Base-by-base conservation (phyloP, 2,329 filamentous ascomycete genomes). In the Colletotrichum sidae region DNA sequence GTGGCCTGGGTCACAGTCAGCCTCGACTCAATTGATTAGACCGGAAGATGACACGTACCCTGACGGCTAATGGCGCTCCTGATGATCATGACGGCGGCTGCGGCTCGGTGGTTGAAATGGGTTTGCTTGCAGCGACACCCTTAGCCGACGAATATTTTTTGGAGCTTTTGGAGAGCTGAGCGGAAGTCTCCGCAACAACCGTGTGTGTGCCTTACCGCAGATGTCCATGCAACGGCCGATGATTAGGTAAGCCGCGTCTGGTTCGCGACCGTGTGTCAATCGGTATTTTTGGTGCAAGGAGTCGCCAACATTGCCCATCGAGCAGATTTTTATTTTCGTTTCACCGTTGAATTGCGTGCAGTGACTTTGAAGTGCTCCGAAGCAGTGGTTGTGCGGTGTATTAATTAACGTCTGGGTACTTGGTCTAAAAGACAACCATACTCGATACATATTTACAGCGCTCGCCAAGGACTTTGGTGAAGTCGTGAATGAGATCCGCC, bases 51-150 rank as follows among this genome's bases (percentile, higher is more conserved):
- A 55, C 65, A 71, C 81, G 72, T 77, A 88, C 86, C 82, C 75
- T 86, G 80, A 83, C 85, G 85, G 75, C 82, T 76, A 57, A 79
- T 79, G 69, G 80, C 76, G 73, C 81, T 87, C 79, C 85, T 83
- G 70, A 86, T 71, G 72, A 88, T 86, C 86, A 88, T 89, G 69
- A 73, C 77, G 76, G 73, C 69, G 64, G 71, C 66, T 68, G 69
- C 68, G 60, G 60, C 61, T 55, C 63, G 47, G 38, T 67, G 50
- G 41, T 59, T 70, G 25, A 25, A 25, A 25, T 25, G 71, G 87
- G 86, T 84, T 88, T 88, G 69, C 72, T 77, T 75, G 72, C 69
- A 67, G 71, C 63, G 38, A 37, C 55, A 47, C 69, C 68, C 66
- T 47, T 69, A 68, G 65, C 62, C 46, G 55, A 50, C 60, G 57